These are phyloP conservation scores for Gentiana macrophylla DNA, from an alignment of 257 asterid species.

Conservation along the genomic window DNA sequence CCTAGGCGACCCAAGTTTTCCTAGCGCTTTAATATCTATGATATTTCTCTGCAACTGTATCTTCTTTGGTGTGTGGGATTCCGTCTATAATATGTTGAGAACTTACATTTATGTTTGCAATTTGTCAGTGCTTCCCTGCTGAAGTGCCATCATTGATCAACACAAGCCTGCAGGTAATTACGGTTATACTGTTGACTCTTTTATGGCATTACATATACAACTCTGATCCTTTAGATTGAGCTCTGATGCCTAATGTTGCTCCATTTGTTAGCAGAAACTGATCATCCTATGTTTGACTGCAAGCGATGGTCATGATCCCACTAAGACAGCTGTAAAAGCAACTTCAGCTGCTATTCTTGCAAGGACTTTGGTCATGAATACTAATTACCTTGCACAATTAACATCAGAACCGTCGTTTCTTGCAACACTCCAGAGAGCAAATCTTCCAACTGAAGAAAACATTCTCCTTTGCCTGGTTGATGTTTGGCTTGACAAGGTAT, in stretches of 20 bases:
- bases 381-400: conserved; percentile 78
- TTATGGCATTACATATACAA: neutral
- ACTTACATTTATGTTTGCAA: conserved; percentile 13
- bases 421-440: conserved; percentile 60
- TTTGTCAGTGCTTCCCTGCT: conserved; percentile 79
- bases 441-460: conserved; percentile 69
- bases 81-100: neutral
- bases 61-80: too few species aligned
- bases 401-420: conserved; percentile 65
- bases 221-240: too few species aligned
- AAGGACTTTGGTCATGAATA: conserved; percentile 82
- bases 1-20: too few species aligned
- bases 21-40: too few species aligned
- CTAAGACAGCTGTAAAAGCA: conserved; percentile 72
- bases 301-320: conserved; percentile 90
- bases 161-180: conserved; percentile 65
- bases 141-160: conserved; percentile 80
- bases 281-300: conserved; percentile 71
- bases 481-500: conserved; percentile 94
- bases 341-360: conserved; percentile 84
- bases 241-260: neutral
- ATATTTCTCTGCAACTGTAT: too few species aligned
- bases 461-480: conserved; percentile 90
- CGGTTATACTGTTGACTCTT: conserved; percentile 8
- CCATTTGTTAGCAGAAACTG: conserved; percentile 47